Percentiles rank a stretch among this genome's conserved stretches.
These are phyloP conservation scores for Plasmodium coatneyi DNA, from an alignment of 169 alveolate species.

Conservation along the genomic window DNA sequence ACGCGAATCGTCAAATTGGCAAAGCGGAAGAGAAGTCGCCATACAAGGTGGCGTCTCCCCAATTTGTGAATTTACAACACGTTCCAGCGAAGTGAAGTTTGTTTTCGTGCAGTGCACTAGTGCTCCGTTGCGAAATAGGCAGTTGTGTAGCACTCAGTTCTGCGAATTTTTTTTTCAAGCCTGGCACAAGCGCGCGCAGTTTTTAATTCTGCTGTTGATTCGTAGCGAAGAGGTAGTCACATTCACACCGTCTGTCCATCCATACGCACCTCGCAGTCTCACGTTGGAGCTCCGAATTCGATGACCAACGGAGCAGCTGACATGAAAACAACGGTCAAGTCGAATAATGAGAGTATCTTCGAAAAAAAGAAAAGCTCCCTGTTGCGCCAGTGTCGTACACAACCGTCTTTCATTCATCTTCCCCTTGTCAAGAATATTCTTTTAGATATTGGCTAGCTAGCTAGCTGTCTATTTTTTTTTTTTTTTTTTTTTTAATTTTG, in stretches of 20 bases:
- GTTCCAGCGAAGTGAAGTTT: background rate
- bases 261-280: background rate
- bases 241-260: too few species aligned
- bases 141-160: background rate
- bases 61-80: background rate
- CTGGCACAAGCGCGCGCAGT: background rate
- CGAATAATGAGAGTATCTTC: background rate
- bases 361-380: background rate
- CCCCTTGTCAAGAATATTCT: background rate
- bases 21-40: background rate
- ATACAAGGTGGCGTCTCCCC: background rate
- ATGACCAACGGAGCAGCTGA: background rate
- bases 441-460: background rate
- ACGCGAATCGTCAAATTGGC: background rate
- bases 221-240: background rate
- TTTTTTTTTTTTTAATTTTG: background rate
- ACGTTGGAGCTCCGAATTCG: background rate
- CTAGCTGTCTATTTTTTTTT: background rate
- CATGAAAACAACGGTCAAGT: background rate
- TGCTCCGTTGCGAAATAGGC: too few species aligned
- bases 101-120: background rate
- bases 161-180: background rate
- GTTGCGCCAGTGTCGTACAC: background rate
- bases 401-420: background rate
- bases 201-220: background rate